Conservation (phyloP, 2,329 filamentous ascomycete genomes). For the Colletotrichum eremochloae region DNA sequence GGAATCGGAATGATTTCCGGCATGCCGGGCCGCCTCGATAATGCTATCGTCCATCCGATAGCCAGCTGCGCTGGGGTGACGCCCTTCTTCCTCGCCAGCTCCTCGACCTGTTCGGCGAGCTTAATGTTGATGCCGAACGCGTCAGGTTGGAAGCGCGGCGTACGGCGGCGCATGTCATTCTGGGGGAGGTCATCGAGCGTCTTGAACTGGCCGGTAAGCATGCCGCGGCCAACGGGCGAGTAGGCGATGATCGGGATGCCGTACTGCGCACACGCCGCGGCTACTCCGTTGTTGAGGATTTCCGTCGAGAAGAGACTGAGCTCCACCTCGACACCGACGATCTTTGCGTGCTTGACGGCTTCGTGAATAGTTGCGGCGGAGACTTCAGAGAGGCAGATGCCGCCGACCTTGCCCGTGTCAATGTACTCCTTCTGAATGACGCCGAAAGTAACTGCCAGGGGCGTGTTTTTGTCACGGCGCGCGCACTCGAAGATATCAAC, state of each 20-base stretch:
- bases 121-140: slow-evolving; percentile 75
- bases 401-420: slow-evolving; percentile 64
- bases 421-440: slow-evolving; percentile 63
- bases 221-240: slow-evolving; percentile 74
- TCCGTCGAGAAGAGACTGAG: slow-evolving; percentile 64
- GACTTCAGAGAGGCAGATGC: slow-evolving; percentile 66
- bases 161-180: slow-evolving; percentile 58
- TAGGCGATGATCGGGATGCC: slow-evolving; percentile 80
- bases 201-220: slow-evolving; percentile 68
- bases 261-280: slow-evolving; percentile 70
- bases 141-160: slow-evolving; percentile 73
- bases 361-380: slow-evolving; percentile 62
- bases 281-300: slow-evolving; percentile 64
- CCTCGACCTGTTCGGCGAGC: slow-evolving; percentile 69
- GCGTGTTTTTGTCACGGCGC: slow-evolving; percentile 65
- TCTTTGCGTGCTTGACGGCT: slow-evolving; percentile 58
- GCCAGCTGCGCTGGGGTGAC: slow-evolving; percentile 75
- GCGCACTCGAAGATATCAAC: slow-evolving; percentile 73
- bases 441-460: slow-evolving; percentile 59
- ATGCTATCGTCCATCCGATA: slow-evolving; percentile 70
- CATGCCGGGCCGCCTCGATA: slow-evolving; percentile 65
- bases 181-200: slow-evolving; percentile 67
- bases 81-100: slow-evolving; percentile 70
- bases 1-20: slow-evolving; percentile 75
- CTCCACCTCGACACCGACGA: slow-evolving; percentile 67